Percentiles rank a stretch among this genome's conserved stretches.
Evolutionary conservation across 1,139 yeast genomes (phyloP).

Genomic region (Saccharomyces hybrid): DNA sequence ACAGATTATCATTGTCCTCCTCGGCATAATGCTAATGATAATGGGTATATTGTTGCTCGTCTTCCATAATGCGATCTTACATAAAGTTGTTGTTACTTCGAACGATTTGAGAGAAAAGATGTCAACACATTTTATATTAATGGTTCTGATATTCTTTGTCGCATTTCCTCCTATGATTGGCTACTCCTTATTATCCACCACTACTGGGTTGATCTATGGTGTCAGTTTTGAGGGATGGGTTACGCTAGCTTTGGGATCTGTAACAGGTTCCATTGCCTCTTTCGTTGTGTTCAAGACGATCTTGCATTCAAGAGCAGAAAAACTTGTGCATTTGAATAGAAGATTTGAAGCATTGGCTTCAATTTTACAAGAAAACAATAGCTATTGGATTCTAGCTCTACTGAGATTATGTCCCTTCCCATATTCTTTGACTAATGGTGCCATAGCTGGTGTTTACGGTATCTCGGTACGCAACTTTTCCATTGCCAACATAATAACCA

Average conservation of each 20-base stretch:
- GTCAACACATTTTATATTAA: conserved; percentile 50
- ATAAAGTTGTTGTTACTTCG: conserved; percentile 36
- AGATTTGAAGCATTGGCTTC: conserved; percentile 70
- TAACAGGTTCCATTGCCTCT: conserved; percentile 65
- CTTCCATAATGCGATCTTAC: conserved; percentile 44
- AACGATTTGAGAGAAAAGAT: conserved; percentile 35
- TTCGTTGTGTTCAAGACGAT: conserved; percentile 61
- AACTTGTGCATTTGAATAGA: conserved; percentile 45
- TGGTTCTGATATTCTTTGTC: conserved; percentile 41
- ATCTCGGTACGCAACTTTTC: conserved; percentile 55
- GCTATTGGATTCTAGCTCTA: conserved; percentile 59
- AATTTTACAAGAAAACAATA: conserved; percentile 62
- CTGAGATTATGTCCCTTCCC: conserved; percentile 88
- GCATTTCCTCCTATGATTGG: conserved; percentile 89
- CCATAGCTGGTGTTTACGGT: conserved; percentile 78
- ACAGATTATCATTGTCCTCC: conserved; percentile 11
- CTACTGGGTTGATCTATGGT: conserved; percentile 82
- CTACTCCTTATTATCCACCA: conserved; percentile 58
- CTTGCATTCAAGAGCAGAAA: conserved; percentile 51
- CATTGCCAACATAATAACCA: conserved; percentile 63
- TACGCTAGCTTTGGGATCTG: conserved; percentile 59
- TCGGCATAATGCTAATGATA: conserved; percentile 18
- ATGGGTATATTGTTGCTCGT: conserved; percentile 36
- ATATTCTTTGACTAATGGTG: conserved; percentile 87
- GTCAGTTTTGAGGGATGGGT: conserved; percentile 70